phyloP scores from a whole-genome alignment of 345 rosid genomes.

The Eucalyptus regnans region DNA sequence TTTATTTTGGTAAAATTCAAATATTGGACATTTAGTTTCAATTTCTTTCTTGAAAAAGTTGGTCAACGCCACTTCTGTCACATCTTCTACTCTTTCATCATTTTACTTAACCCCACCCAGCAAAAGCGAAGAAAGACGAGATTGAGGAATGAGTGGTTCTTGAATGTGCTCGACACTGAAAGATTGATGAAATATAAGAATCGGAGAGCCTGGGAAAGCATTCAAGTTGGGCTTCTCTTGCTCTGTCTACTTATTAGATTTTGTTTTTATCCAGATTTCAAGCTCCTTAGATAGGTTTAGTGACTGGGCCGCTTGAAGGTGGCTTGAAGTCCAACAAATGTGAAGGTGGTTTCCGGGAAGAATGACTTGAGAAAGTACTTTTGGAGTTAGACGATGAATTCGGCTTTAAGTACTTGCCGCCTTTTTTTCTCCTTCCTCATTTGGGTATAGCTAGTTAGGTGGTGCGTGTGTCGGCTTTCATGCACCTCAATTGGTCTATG shows the following conservation, averaged over 20 bases:
- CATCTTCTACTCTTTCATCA: not conserved
- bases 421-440: not conserved
- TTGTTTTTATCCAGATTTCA: not conserved
- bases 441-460: not conserved
- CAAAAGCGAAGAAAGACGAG: not conserved
- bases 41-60: not conserved
- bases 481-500: not conserved
- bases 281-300: not conserved
- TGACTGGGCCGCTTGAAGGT: not conserved
- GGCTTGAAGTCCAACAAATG: not conserved
- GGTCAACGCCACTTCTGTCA: not conserved
- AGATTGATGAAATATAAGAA: not conserved
- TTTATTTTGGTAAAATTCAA: not conserved
- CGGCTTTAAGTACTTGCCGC: not conserved
- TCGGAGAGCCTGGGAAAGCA: not conserved
- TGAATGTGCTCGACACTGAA: not conserved
- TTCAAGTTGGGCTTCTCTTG: not conserved
- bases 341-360: not conserved
- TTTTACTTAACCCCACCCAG: not conserved
- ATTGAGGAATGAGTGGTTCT: not conserved
- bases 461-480: not conserved
- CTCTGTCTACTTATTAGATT: not conserved
- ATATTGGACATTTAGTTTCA: not conserved
- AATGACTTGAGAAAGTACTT: not conserved
- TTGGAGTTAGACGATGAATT: not conserved